Conservation (phyloP, 345 rosid species). For the Hypericum perforatum region DNA sequence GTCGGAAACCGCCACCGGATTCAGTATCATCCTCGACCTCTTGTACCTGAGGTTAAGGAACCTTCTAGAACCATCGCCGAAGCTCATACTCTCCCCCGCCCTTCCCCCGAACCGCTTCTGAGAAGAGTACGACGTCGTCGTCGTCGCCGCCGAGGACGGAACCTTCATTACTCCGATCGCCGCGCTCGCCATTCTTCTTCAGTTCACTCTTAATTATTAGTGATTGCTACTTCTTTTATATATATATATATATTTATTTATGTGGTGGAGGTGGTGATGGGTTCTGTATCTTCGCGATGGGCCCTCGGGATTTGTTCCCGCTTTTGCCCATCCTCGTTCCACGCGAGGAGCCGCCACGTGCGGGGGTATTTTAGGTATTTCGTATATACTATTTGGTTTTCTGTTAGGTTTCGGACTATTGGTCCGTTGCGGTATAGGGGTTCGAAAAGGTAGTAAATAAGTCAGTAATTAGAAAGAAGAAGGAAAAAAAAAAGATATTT, state of each 20-base stretch:
- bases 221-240: no score
- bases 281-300: conserved; percentile 14
- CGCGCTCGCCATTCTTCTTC: conserved; percentile 39
- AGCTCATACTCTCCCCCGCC: conserved; percentile 26
- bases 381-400: no score
- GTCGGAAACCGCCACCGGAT: conserved; percentile 88
- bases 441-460: neutral
- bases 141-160: conserved; percentile 10
- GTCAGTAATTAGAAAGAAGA: no score
- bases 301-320: conserved; percentile 11
- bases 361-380: conserved; percentile 3
- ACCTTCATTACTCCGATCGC: conserved; percentile 29
- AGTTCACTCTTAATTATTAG: no score
- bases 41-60: conserved; percentile 3
- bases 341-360: neutral
- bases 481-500: neutral
- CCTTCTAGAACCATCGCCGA: conserved; percentile 8
- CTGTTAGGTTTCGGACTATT: no score
- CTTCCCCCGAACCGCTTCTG: conserved; percentile 40
- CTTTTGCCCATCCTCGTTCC: conserved; percentile 10
- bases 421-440: no score
- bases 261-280: neutral
- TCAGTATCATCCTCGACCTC: conserved; percentile 37
- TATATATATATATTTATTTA: no score
- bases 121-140: conserved; percentile 41